A percentile compares a stretch with the other conserved stretches of the same genome.
These are phyloP conservation scores for Eimeria brunetti DNA, from an alignment of 169 alveolate genomes.

Conservation along the genomic window DNA sequence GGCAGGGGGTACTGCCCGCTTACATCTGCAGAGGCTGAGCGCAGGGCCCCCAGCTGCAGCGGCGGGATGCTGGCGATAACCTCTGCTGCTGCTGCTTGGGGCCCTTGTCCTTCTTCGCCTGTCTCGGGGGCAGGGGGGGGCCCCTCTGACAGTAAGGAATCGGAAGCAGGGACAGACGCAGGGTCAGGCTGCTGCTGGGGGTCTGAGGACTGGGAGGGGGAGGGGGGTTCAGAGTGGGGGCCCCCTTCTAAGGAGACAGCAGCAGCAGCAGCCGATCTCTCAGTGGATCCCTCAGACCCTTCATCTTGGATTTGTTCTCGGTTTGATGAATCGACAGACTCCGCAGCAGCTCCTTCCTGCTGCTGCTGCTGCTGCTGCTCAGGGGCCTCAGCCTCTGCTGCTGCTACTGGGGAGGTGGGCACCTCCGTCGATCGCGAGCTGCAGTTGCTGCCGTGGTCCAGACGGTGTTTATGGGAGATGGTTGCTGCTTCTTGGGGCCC, in stretches of 20 bases:
- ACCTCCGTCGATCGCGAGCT: slow-evolving; percentile 17
- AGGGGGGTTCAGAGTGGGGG: too few species aligned
- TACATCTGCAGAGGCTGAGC: background rate
- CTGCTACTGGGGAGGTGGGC: background rate
- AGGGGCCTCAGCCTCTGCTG: background rate
- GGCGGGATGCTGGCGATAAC: background rate
- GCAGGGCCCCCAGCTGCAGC: slow-evolving; percentile 26
- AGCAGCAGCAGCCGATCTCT: background rate
- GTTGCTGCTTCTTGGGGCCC: slow-evolving; percentile 3
- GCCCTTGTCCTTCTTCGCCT: background rate
- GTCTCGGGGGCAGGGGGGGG: background rate
- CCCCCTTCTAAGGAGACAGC: background rate
- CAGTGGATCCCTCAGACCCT: background rate
- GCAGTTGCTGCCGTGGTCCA: background rate
- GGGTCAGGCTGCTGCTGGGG: background rate
- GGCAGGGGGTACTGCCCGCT: slow-evolving; percentile 15
- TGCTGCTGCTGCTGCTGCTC: too few species aligned
- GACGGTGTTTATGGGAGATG: slow-evolving; percentile 27
- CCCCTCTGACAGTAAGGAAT: background rate
- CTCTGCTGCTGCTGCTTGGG: background rate
- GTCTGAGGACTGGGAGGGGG: too few species aligned
- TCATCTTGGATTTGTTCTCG: background rate
- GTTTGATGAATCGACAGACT: background rate
- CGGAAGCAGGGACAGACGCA: background rate
- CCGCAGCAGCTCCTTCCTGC: background rate